Percentiles rank a stretch among this genome's conserved stretches.
Conservation (phyloP, 495 filamentous ascomycete species). For the Aspergillus campestris region DNA sequence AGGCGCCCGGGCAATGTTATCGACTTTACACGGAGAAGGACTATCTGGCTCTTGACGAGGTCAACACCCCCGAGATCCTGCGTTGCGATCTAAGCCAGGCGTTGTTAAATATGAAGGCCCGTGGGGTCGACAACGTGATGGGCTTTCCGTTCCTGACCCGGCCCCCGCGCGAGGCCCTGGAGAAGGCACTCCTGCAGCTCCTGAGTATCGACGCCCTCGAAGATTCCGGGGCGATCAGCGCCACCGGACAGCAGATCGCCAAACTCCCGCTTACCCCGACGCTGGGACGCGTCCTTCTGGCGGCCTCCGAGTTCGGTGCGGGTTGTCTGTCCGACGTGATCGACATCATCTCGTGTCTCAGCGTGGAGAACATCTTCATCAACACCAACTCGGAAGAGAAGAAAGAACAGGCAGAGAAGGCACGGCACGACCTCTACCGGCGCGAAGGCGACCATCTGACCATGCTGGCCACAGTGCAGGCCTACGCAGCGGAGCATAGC, state of each 20-base stretch:
- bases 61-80: conserved; percentile 81
- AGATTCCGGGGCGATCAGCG: conserved; percentile 63
- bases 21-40: conserved; percentile 80
- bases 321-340: conserved; percentile 77
- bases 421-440: conserved; percentile 63
- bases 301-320: conserved; percentile 58
- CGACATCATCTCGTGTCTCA: conserved; percentile 84
- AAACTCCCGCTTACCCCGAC: conserved; percentile 74
- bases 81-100: conserved; percentile 79
- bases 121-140: conserved; percentile 75
- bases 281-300: conserved; percentile 73
- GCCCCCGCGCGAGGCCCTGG: conserved; percentile 66
- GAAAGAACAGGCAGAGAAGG: conserved; percentile 64
- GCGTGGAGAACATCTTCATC: conserved; percentile 81
- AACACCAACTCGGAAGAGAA: conserved; percentile 74
- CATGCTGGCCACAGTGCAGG: conserved; percentile 71
- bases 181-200: conserved; percentile 78
- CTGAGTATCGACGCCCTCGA: conserved; percentile 68
- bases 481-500: conserved; percentile 64
- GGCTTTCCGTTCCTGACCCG: conserved; percentile 79
- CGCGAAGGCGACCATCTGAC: conserved; percentile 89
- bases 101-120: conserved; percentile 88
- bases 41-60: conserved; percentile 60
- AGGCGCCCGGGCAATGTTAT: conserved; percentile 83
- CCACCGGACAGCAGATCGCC: conserved; percentile 67